Percentiles rank a stretch among this genome's conserved stretches.
These are phyloP conservation scores for Massarina eburnea DNA, from an alignment of 2,329 filamentous ascomycete species.

Conservation along the genomic window DNA sequence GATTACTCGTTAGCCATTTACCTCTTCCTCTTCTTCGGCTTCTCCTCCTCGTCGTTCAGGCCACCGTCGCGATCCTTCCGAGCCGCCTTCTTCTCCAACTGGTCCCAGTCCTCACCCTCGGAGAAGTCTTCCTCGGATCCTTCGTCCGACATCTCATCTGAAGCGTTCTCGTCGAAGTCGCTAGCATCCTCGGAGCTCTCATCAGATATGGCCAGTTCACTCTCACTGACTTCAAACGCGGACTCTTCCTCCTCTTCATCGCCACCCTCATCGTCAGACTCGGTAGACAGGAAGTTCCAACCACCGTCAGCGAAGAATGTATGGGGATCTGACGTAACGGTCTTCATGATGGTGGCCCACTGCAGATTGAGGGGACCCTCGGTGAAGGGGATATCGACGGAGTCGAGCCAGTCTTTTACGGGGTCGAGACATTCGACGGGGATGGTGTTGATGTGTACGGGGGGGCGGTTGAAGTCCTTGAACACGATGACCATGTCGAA, in stretches of 20 bases:
- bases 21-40: constrained; percentile 68
- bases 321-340: constrained; percentile 89
- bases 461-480: constrained; percentile 91
- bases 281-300: constrained; percentile 87
- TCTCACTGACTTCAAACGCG: constrained; percentile 87
- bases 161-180: constrained; percentile 89
- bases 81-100: constrained; percentile 82
- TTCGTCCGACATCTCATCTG: constrained; percentile 74
- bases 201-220: constrained; percentile 71
- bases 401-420: constrained; percentile 97
- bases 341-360: constrained; percentile 99
- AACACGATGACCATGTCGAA: constrained; percentile 98
- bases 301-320: constrained; percentile 94
- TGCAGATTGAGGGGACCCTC: constrained; percentile 97
- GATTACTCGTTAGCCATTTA: constrained; percentile 5
- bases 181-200: constrained; percentile 86
- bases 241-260: constrained; percentile 83
- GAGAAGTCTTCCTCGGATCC: constrained; percentile 55
- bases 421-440: constrained; percentile 92
- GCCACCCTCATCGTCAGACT: constrained; percentile 79
- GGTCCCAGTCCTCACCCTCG: constrained; percentile 86
- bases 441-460: constrained; percentile 96
- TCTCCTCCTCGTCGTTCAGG: constrained; percentile 58
- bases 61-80: constrained; percentile 61
- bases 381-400: constrained; percentile 88